phyloP scores from a whole-genome alignment of 1,284 basidiomycete species.

The Psilocybe mexicana region DNA sequence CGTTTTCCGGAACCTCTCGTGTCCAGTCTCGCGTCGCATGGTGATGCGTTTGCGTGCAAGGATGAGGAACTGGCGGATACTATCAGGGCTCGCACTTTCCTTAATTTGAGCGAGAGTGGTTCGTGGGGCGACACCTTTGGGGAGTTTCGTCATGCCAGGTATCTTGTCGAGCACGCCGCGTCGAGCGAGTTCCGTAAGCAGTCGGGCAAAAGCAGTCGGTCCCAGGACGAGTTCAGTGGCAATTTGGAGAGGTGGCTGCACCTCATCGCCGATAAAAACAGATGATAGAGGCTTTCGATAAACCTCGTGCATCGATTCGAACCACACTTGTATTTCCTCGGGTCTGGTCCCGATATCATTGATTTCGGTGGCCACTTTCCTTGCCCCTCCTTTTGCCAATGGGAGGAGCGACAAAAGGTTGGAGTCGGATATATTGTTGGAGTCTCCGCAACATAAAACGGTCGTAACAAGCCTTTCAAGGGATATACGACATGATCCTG shows the following conservation, averaged over 20 bases:
- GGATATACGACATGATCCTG: constrained; percentile 20
- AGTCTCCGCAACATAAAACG: not conserved
- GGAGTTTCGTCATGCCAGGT: constrained; percentile 23
- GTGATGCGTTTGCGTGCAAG: constrained; percentile 24
- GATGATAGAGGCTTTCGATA: constrained; percentile 23
- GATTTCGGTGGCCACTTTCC: not conserved
- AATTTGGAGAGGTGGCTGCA: constrained; percentile 22
- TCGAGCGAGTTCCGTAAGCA: constrained; percentile 26
- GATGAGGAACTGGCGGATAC: constrained; percentile 24
- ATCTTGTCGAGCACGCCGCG: constrained; percentile 21
- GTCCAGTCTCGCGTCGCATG: constrained; percentile 17
- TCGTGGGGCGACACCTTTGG: constrained; percentile 15
- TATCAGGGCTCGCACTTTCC: constrained; percentile 26
- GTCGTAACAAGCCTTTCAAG: constrained; percentile 21
- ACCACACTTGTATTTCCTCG: not conserved
- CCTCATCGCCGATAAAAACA: constrained; percentile 12
- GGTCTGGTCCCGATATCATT: not conserved
- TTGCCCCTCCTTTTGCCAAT: not conserved
- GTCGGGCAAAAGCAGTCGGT: not conserved
- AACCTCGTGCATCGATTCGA: constrained; percentile 20
- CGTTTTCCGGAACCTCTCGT: not conserved
- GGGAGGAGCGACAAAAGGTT: not conserved
- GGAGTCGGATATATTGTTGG: not conserved
- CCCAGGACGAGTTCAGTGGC: constrained; percentile 9
- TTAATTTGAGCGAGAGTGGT: constrained; percentile 26